Evolutionary conservation across 768 basidiomycete species (phyloP).

Genomic region (Boletus pseudopeckii): DNA sequence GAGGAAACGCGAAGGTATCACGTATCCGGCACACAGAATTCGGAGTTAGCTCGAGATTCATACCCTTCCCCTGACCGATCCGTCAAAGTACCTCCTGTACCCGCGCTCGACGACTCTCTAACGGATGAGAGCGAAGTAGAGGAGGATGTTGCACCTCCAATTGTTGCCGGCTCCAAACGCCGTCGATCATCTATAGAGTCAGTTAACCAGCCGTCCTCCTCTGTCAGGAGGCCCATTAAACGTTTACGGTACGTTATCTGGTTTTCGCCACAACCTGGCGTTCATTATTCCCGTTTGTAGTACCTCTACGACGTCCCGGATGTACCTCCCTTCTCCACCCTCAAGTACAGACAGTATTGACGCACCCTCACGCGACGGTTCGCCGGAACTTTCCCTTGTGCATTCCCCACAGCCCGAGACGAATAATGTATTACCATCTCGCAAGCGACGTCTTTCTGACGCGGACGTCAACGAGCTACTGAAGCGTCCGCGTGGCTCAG

Average conservation of each 20-base stretch:
- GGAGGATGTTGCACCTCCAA: conserved; percentile 7
- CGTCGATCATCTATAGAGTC: conserved; percentile 2
- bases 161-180: conserved; percentile 24
- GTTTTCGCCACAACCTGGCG: rapidly evolving
- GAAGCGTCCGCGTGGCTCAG: conserved; percentile 29
- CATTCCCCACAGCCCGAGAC: neutral
- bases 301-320: neutral
- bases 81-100: conserved; percentile 3
- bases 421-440: neutral
- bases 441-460: conserved; percentile 40
- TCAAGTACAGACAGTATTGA: conserved; percentile 6
- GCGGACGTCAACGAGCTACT: conserved; percentile 14
- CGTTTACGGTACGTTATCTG: conserved; percentile 20
- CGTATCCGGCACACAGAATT: neutral
- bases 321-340: conserved; percentile 13
- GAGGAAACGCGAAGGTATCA: neutral
- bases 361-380: neutral
- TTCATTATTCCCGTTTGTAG: neutral
- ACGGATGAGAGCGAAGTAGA: conserved; percentile 18
- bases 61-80: conserved; percentile 21
- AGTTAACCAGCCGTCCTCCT: neutral
- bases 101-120: conserved; percentile 2
- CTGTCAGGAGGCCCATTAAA: conserved; percentile 11
- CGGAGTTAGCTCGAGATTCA: neutral
- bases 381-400: neutral